phyloP scores from a whole-genome alignment of 192 early-diverging fungal species.

The Umbelopsis vinacea region DNA sequence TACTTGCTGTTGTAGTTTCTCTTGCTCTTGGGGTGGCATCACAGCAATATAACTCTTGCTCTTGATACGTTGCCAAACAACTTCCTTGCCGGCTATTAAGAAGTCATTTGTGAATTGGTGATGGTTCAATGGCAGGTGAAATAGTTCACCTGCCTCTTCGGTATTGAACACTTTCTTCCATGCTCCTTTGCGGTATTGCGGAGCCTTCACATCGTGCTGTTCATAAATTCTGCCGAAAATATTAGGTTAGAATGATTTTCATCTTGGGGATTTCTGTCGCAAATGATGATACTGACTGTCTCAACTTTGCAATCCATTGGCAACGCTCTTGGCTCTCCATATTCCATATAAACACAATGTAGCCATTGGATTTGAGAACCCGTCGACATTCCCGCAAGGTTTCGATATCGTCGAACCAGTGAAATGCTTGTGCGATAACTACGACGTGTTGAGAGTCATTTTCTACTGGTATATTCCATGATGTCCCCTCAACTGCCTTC shows the following conservation, averaged over 20 bases:
- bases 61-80: constrained; percentile 37
- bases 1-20: constrained; percentile 20
- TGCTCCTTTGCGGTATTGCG: constrained; percentile 49
- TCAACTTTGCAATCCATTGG: constrained; percentile 37
- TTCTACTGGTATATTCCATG: constrained; percentile 40
- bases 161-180: constrained; percentile 47
- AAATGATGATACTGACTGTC: constrained; percentile 6
- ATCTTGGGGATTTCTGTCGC: too few relatives aligned
- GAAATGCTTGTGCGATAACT: constrained; percentile 52
- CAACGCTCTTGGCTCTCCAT: constrained; percentile 41
- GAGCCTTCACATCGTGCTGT: constrained; percentile 42
- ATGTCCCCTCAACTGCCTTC: constrained; percentile 27
- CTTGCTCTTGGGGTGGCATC: constrained; percentile 22
- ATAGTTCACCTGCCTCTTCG: constrained; percentile 28
- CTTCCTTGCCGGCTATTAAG: background rate
- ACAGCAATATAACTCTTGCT: constrained; percentile 45
- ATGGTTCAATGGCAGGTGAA: constrained; percentile 30
- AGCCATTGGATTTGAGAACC: constrained; percentile 47
- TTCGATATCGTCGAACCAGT: constrained; percentile 54
- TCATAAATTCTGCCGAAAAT: constrained; percentile 39
- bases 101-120: constrained; percentile 20
- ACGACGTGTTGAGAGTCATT: constrained; percentile 37
- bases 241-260: too few relatives aligned
- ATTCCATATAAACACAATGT: constrained; percentile 50
- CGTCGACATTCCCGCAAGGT: constrained; percentile 47